A percentile compares a stretch with the other conserved stretches of the same genome.
These are phyloP conservation scores for Zanthoxylum bungeanum DNA, from an alignment of 345 rosid genomes.

Conservation along the genomic window DNA sequence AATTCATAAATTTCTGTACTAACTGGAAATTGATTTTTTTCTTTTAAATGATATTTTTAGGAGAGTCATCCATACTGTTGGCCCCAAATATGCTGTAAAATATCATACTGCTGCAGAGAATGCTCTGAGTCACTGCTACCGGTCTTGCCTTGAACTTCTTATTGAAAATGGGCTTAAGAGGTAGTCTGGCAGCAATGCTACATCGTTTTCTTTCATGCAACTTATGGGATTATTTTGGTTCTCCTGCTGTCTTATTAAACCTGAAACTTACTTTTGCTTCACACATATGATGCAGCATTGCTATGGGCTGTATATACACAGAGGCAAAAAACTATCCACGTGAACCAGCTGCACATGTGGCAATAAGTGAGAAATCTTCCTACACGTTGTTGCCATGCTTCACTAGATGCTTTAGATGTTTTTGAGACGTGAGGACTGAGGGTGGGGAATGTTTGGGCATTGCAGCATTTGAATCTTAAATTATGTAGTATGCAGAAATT, in stretches of 20 bases:
- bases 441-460: background rate
- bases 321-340: slow-evolving; percentile 97
- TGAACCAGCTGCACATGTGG: slow-evolving; percentile 98
- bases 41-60: slow-evolving; percentile 30
- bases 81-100: slow-evolving; percentile 94
- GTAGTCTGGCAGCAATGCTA: slow-evolving; percentile 36
- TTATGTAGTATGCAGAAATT: background rate
- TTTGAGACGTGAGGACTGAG: no score
- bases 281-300: slow-evolving; percentile 62
- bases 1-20: background rate
- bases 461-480: background rate
- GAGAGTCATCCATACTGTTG: slow-evolving; percentile 92
- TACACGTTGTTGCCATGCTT: slow-evolving; percentile 6
- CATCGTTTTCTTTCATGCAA: background rate
- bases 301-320: slow-evolving; percentile 89
- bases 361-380: slow-evolving; percentile 71
- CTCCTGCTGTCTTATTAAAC: slow-evolving; percentile 6
- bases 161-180: slow-evolving; percentile 85
- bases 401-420: slow-evolving; percentile 5
- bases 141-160: slow-evolving; percentile 92
- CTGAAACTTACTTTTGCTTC: slow-evolving; percentile 30
- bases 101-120: slow-evolving; percentile 99
- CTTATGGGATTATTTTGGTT: slow-evolving; percentile 10
- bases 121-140: slow-evolving; percentile 97
- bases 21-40: background rate